Base-by-base conservation (phyloP, 2,329 filamentous ascomycete genomes). In the Alternaria conjuncta region DNA sequence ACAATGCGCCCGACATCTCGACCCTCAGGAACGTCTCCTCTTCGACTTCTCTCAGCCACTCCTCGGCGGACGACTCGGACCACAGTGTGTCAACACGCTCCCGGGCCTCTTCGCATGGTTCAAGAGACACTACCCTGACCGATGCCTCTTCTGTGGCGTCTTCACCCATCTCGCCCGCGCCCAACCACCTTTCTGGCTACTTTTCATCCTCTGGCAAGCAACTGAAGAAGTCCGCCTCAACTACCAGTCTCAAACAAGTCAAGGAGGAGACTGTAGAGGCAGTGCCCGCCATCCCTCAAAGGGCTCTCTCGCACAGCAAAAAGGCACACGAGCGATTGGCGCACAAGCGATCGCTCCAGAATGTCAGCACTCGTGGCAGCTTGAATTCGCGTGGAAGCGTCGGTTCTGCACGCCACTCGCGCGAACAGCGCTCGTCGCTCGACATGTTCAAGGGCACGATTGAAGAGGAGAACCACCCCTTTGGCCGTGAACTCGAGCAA, bases 251-350 rank as follows among this genome's bases (percentile, higher is more conserved):
- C 32, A 69, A 73, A 57, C 70, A 72, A 32, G 69, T 72, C 26
- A 70, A 69, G 21, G 73, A 77, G 26, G 69, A 74, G 45, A 47
- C 61, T 36, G 65, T 68, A 4, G 78, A 83, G 2, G 79, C 83
- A 15, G 85, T 88, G 3, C 93, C 93, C 1, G 82, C 83, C 15
- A 89, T 97, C 63, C 95, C 95, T 5, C 86, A 88, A 77, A 89
- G 95, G 61, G 90, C 94, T 3, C 87, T 92, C 4, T 95, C 93
- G 10, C 95, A 97, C 82, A 97, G 93, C 72, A 97, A 97, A 84
- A 90, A 92, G 78, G 90, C 91, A 6, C 90, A 93, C 75, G 92
- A 96, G 69, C 88, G 89, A 65, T 79, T 97, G 32, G 90, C 90
- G 53, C 89, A 90, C 71, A 86, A 89, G 80, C 87, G 88, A 64